phyloP scores from a whole-genome alignment of 2,329 filamentous ascomycete genomes.

The Clonostachys chloroleuca region DNA sequence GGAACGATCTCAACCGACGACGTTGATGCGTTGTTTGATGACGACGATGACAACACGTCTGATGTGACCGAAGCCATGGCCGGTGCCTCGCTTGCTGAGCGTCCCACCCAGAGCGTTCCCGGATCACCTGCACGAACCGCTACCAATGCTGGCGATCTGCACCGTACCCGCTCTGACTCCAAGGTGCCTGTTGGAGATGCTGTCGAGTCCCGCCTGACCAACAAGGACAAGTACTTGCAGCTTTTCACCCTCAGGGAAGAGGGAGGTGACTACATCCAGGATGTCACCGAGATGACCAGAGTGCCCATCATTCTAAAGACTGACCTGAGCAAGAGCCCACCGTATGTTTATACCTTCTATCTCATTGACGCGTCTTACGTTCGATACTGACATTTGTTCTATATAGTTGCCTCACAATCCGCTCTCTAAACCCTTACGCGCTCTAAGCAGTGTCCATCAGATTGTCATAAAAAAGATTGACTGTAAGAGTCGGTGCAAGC shows the following conservation, averaged over 20 bases:
- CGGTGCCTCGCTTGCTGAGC: constrained; percentile 83
- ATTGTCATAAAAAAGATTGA: not conserved
- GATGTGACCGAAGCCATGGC: constrained; percentile 89
- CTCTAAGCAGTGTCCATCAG: constrained; percentile 27
- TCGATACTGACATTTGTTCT: not conserved
- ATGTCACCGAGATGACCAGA: constrained; percentile 95
- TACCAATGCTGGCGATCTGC: constrained; percentile 62
- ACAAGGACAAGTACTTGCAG: constrained; percentile 95
- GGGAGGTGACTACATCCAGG: constrained; percentile 94
- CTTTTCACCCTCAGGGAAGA: constrained; percentile 88
- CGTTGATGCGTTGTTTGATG: constrained; percentile 92
- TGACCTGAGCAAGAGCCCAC: constrained; percentile 96
- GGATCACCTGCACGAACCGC: constrained; percentile 81
- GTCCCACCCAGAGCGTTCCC: constrained; percentile 91
- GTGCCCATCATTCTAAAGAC: constrained; percentile 98
- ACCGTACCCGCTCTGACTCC: constrained; percentile 91
- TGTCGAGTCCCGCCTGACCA: constrained; percentile 74
- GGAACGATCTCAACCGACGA: constrained; percentile 91
- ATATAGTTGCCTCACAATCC: constrained; percentile 74
- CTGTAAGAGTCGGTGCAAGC: too few relatives aligned
- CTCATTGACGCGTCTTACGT: not conserved
- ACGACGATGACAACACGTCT: constrained; percentile 82
- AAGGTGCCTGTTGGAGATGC: constrained; percentile 74
- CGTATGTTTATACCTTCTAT: constrained; percentile 60
- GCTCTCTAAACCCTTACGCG: constrained; percentile 76